A percentile compares a stretch with the other conserved stretches of the same genome.
phyloP scores from a whole-genome alignment of 192 early-diverging fungal species.

The Geranomyces michiganensis region DNA sequence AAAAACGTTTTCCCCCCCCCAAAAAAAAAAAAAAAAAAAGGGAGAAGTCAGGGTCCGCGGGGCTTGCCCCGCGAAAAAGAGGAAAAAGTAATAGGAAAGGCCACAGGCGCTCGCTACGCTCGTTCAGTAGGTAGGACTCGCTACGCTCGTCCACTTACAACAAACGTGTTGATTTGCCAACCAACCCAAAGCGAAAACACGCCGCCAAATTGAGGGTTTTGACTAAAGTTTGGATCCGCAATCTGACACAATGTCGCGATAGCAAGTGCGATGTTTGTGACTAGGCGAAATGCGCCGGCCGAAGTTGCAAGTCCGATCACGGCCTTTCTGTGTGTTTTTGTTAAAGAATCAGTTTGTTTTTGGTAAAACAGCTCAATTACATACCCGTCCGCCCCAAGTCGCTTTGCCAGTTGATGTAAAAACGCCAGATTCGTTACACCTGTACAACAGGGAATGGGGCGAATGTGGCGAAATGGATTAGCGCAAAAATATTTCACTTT shows the following conservation, averaged over 20 bases:
- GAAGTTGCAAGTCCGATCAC: background rate
- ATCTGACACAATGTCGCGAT: constrained; percentile 1
- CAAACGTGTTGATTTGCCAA: constrained; percentile 22
- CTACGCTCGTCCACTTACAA: too few species aligned
- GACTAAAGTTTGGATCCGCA: background rate
- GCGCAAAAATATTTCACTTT: too few species aligned
- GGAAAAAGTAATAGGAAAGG: too few species aligned
- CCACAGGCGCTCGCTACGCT: too few species aligned
- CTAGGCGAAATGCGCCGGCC: background rate
- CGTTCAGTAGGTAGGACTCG: too few species aligned
- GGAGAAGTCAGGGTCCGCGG: too few species aligned
- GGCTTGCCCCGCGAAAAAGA: too few species aligned
- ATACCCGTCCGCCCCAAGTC: constrained; percentile 8
- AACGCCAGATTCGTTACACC: background rate
- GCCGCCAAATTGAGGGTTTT: constrained; percentile 5
- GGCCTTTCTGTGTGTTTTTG: background rate
- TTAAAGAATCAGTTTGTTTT: too few species aligned
- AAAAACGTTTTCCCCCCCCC: too few species aligned
- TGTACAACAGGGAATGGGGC: too few species aligned
- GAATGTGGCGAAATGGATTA: too few species aligned
- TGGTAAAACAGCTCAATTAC: background rate
- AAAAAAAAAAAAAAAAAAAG: too few species aligned
- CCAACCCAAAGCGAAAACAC: constrained; percentile 11
- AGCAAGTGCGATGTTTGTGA: constrained; percentile 5
- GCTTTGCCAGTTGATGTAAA: constrained; percentile 3